phyloP scores from a whole-genome alignment of 139 green algal species.

The Eudorina sp. region DNA sequence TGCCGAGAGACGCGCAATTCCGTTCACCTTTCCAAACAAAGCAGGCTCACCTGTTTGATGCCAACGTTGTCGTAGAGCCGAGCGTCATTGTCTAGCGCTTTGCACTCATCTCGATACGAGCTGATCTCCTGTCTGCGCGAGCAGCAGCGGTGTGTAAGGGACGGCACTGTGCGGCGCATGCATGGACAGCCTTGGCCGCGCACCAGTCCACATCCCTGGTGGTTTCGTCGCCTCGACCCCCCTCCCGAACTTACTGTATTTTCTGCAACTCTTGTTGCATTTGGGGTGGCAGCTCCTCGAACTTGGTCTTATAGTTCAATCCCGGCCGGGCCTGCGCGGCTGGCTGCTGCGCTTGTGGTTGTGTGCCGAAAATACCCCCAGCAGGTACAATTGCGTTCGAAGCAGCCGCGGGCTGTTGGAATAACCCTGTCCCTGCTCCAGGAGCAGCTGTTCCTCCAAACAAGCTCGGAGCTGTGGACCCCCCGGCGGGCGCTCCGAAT shows the following conservation, averaged over 20 bases:
- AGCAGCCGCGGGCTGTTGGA: conserved; percentile 19
- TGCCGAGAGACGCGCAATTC: too few species aligned
- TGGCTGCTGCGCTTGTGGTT: conserved; percentile 29
- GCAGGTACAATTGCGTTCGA: conserved; percentile 33
- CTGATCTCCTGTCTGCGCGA: conserved; percentile 58
- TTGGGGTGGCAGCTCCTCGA: conserved; percentile 53
- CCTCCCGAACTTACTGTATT: conserved; percentile 55
- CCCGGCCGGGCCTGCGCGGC: conserved; percentile 7
- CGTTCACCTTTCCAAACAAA: too few species aligned
- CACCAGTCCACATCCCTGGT: too few species aligned
- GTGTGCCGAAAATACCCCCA: conserved; percentile 22
- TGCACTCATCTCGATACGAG: conserved; percentile 59
- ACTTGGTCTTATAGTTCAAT: conserved; percentile 62
- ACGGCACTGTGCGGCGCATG: too few species aligned
- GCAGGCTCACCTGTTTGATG: conserved; percentile 50
- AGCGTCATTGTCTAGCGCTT: conserved; percentile 53
- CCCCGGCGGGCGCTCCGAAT: conserved; percentile 42
- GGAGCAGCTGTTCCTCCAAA: conserved; percentile 1
- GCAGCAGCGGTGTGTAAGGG: neutral
- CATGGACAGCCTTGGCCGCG: too few species aligned
- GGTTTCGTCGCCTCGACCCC: too few species aligned
- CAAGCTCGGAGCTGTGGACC: neutral
- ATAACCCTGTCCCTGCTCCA: conserved; percentile 4
- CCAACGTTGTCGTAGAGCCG: conserved; percentile 54
- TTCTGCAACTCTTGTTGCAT: conserved; percentile 55